Conservation (phyloP, 1,139 yeast genomes). For the Pichia sp. region DNA sequence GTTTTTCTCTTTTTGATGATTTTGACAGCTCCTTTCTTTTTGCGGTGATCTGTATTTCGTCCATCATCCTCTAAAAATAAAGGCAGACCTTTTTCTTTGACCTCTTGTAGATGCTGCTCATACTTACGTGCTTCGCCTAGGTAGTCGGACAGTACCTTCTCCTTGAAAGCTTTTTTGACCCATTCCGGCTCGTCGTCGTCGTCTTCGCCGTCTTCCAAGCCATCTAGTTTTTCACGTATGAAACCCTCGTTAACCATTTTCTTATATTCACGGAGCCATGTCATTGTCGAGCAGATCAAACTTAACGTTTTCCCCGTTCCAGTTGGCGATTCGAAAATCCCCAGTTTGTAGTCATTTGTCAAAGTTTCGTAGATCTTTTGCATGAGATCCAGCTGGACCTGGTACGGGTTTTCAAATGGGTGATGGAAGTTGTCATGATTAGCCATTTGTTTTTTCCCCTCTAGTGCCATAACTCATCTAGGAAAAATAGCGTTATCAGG, state of each 20-base stretch:
- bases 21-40: conserved; percentile 13
- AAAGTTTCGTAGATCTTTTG: conserved; percentile 62
- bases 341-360: conserved; percentile 56
- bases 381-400: conserved; percentile 78
- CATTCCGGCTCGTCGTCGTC: conserved; percentile 54
- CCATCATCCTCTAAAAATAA: conserved; percentile 20
- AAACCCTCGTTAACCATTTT: conserved; percentile 25
- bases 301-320: conserved; percentile 94
- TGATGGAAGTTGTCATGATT: conserved; percentile 47
- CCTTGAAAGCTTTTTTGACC: conserved; percentile 42
- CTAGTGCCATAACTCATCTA: not conserved
- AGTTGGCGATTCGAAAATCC: conserved; percentile 89
- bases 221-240: conserved; percentile 14
- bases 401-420: conserved; percentile 71
- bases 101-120: conserved; percentile 38
- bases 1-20: conserved; percentile 16
- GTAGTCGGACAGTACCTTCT: conserved; percentile 34
- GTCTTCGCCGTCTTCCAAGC: conserved; percentile 21
- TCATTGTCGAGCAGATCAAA: conserved; percentile 76
- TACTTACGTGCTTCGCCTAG: conserved; percentile 37
- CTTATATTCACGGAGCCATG: conserved; percentile 74
- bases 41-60: not conserved
- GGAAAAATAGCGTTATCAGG: no score
- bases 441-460: not conserved
- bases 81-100: conserved; percentile 21